phyloP scores from a whole-genome alignment of 306 rosid species.

The Cucurbita maxima region DNA sequence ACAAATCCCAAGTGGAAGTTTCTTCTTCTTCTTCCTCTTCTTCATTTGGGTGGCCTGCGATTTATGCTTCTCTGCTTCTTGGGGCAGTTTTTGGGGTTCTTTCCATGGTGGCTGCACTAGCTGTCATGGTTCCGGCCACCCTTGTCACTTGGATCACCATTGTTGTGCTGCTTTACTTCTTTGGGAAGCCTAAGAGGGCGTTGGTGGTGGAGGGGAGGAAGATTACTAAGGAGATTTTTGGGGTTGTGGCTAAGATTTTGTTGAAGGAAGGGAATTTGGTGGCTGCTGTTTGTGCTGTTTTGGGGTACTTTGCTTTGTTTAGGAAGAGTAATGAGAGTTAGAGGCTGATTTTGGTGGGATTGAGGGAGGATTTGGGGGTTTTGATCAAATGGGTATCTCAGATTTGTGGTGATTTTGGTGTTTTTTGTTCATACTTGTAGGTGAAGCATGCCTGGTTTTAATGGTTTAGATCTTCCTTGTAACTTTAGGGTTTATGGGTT shows the following conservation, averaged over 20 bases:
- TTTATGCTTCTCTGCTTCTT: constrained; percentile 72
- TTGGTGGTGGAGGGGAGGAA: constrained; percentile 80
- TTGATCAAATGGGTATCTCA: not conserved
- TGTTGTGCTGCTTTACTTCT: constrained; percentile 75
- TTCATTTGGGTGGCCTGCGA: constrained; percentile 59
- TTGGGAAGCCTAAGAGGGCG: constrained; percentile 55
- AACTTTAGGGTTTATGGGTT: not conserved
- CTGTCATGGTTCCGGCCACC: constrained; percentile 61
- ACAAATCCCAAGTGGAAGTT: constrained; percentile 1
- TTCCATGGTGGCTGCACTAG: constrained; percentile 75
- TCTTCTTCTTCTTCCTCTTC: constrained; percentile 10
- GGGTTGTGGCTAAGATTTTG: constrained; percentile 53
- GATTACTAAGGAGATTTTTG: constrained; percentile 54
- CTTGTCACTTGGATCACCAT: constrained; percentile 79
- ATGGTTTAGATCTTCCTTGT: not conserved
- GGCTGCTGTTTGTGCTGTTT: constrained; percentile 77
- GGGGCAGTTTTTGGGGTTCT: constrained; percentile 63
- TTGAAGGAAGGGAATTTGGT: constrained; percentile 79
- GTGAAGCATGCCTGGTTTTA: not conserved
- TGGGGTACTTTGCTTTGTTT: constrained; percentile 61
- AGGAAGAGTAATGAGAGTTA: constrained; percentile 29
- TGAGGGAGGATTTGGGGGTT: not conserved
- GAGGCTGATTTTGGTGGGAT: not conserved
- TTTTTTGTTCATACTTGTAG: not conserved
- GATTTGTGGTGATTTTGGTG: not conserved